Base-by-base conservation (phyloP, 1,139 yeast species). In the Williopsis jadinii region DNA sequence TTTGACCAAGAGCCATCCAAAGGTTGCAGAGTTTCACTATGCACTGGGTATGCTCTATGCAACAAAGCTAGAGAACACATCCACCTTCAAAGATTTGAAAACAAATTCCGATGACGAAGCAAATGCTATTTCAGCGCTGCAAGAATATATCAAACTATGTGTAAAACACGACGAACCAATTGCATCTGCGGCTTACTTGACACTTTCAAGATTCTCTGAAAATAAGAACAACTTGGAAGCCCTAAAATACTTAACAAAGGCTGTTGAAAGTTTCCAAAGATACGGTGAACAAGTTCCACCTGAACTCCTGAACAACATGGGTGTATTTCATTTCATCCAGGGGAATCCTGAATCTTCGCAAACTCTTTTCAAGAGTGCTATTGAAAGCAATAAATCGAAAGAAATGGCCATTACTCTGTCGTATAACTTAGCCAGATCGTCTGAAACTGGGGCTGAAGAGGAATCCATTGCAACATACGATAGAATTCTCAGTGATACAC, bases 261-360 rank as follows among this genome's bases (percentile, higher is more conserved):
- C 84, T 3, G 70, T 77, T 30, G 84, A 82, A 39, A 64, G 64
- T 38, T 47, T 65, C 69, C 60, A 55, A 10, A 58, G 70, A 50
- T 59, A 65, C 46, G 65, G 73, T 12, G 64, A 64, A 35, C 69
- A 68, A 27, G 73, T 81, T 3, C 85, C 90, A 2, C 68, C 81
- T 42, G 86, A 83, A 52, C 67, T 88, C 15, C 71, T 80, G 55
- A 90, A 88, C 60, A 92, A 92, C 54, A 70, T 88, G 52, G 98
- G 95, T 36, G 95, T 87, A 9, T 78, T 87, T 61, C 77, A 86
- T 47, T 84, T 85, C 56, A 68, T 80, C 47, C 78, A 75, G 49
- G 81, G 78, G 35, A 77, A 82, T 52, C 67, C 63, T 42, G 79
- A 73, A 4, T 67, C 70, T 27, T 76, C 84, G 0, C 61, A 64